A percentile compares a stretch with the other conserved stretches of the same genome.
phyloP scores from a whole-genome alignment of 2,329 filamentous ascomycete species.

The Onygenales sp. region DNA sequence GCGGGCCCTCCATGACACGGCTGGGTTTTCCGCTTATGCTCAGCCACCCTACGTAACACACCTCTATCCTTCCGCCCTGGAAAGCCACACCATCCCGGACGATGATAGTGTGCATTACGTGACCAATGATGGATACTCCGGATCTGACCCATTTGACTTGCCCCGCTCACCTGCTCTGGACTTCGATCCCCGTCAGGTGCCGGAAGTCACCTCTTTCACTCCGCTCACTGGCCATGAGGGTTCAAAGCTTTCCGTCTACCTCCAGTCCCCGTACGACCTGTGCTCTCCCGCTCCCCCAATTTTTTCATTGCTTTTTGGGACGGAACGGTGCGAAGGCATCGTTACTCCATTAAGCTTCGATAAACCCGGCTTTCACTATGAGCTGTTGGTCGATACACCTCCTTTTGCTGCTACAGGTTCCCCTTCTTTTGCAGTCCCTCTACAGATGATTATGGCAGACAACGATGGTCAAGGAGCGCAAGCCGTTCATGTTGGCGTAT shows the following conservation, averaged over 20 bases:
- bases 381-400: conserved; percentile 63
- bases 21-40: conserved; percentile 31
- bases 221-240: conserved; percentile 61
- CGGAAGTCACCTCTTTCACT: conserved; percentile 59
- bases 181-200: conserved; percentile 48
- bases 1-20: conserved; percentile 29
- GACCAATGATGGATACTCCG: conserved; percentile 27
- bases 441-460: conserved; percentile 52
- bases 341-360: conserved; percentile 51
- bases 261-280: conserved; percentile 67
- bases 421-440: conserved; percentile 45
- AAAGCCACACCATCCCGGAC: conserved; percentile 31
- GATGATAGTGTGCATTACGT: conserved; percentile 32
- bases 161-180: conserved; percentile 59
- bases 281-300: conserved; percentile 43
- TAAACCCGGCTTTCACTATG: conserved; percentile 58
- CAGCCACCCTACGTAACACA: conserved; percentile 31
- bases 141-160: conserved; percentile 45
- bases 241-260: conserved; percentile 62
- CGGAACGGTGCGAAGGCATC: conserved; percentile 59
- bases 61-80: conserved; percentile 31
- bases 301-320: conserved; percentile 67
- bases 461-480: conserved; percentile 42
- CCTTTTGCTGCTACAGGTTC: conserved; percentile 49
- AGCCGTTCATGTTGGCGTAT: conserved; percentile 49